Percentiles rank a stretch among this genome's conserved stretches.
Evolutionary conservation across 306 rosid species (phyloP).

Genomic region (Cucumis melo): DNA sequence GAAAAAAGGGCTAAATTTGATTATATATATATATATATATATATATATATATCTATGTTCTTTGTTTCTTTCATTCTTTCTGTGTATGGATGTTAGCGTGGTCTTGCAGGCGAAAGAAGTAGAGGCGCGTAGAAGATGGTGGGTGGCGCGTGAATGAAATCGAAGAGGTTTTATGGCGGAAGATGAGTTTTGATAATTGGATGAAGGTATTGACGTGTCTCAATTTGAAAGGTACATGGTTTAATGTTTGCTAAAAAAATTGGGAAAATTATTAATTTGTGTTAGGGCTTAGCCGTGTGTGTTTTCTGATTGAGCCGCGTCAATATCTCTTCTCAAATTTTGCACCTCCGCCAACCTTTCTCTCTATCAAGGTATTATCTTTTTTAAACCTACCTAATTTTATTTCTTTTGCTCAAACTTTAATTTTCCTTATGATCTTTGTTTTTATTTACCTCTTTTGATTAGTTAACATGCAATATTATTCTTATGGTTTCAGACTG

Average conservation of each 20-base stretch:
- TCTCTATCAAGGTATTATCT: neutral
- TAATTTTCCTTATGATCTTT: neutral
- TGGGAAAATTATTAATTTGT: neutral
- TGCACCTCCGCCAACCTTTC: neutral
- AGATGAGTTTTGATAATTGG: neutral
- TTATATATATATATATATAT: no score
- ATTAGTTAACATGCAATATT: neutral
- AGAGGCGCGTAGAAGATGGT: neutral
- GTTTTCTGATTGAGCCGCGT: conserved; percentile 80
- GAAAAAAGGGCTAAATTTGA: neutral
- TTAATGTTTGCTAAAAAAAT: neutral
- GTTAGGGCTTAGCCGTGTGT: conserved; percentile 20
- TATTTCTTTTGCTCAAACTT: neutral
- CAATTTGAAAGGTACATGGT: conserved; percentile 51
- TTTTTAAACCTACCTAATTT: no score
- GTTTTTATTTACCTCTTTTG: neutral
- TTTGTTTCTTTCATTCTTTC: no score
- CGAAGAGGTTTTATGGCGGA: neutral
- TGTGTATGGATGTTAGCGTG: no score
- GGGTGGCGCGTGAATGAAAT: neutral
- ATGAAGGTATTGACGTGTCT: conserved; percentile 60
- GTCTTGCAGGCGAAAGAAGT: no score
- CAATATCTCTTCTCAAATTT: conserved; percentile 42
- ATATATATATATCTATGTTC: no score
- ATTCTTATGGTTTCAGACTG: no score